Conservation (phyloP, 169 alveolate genomes). For the Cryptosporidium viatorum region DNA sequence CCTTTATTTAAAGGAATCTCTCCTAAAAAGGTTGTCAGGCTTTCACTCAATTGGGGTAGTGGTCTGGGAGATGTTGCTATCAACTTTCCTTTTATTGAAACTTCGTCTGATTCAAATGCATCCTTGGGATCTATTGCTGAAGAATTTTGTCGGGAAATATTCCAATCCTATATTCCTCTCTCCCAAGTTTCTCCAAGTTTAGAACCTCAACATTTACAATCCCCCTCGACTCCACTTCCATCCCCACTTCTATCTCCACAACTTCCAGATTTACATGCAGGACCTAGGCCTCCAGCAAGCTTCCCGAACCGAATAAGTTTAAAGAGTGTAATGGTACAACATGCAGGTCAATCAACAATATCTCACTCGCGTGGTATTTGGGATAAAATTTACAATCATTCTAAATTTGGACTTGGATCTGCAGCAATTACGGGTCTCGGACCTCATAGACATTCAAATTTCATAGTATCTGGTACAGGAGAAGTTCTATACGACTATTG, state of each 20-base stretch:
- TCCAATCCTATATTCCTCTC: background rate
- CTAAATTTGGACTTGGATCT: conserved; percentile 44
- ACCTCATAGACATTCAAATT: background rate
- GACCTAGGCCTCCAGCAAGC: conserved; percentile 31
- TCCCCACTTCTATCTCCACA: conserved; percentile 3
- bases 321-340: background rate
- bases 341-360: background rate
- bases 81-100: conserved; percentile 27
- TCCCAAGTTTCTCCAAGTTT: background rate
- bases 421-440: conserved; percentile 12
- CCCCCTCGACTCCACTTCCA: conserved; percentile 4
- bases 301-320: background rate
- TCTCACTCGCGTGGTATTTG: conserved; percentile 10
- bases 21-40: background rate
- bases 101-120: background rate
- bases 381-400: background rate
- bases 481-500: background rate
- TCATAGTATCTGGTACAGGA: background rate
- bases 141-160: background rate
- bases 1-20: conserved; percentile 3
- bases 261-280: background rate
- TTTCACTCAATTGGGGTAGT: conserved; percentile 1
- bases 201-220: too few relatives aligned
- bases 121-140: background rate
- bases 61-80: background rate